phyloP scores from a whole-genome alignment of 371 early-diverging fungal genomes.

The Conidiobolus incongruus region DNA sequence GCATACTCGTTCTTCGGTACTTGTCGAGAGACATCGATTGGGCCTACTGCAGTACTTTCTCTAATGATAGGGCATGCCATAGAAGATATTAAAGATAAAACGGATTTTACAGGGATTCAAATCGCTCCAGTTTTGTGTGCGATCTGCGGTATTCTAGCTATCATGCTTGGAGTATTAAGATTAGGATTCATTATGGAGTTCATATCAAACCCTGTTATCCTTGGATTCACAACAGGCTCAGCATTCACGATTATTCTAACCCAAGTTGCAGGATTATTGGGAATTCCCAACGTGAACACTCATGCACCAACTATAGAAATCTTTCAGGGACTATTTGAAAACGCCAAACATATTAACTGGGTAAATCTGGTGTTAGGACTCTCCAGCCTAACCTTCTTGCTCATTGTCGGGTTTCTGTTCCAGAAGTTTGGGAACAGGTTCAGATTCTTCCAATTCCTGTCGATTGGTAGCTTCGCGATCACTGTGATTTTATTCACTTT shows the following conservation, averaged over 20 bases:
- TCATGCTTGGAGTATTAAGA: slow-evolving; percentile 43
- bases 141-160: slow-evolving; percentile 26
- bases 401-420: not conserved
- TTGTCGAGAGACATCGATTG: slow-evolving; percentile 66
- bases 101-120: no score
- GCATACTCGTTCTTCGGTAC: slow-evolving; percentile 60
- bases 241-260: slow-evolving; percentile 46
- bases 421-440: not conserved
- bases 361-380: not conserved
- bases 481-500: slow-evolving; percentile 51
- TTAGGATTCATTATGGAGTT: slow-evolving; percentile 69
- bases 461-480: slow-evolving; percentile 9
- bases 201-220: slow-evolving; percentile 46
- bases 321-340: slow-evolving; percentile 20
- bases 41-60: slow-evolving; percentile 76
- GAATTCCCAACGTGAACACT: slow-evolving; percentile 31
- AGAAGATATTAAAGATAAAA: slow-evolving; percentile 72
- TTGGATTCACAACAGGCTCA: slow-evolving; percentile 45
- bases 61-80: slow-evolving; percentile 44
- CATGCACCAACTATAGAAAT: slow-evolving; percentile 23
- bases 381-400: not conserved
- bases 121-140: no score
- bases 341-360: slow-evolving; percentile 5
- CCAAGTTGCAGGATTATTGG: slow-evolving; percentile 43
- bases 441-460: not conserved